phyloP scores from a whole-genome alignment of 176 grass and related monocot genomes.

The barley (Hordeum vulgare) region MorexV3_pseudomolecules_assembly NC_058519.1:9554709-9555208 shows the following conservation, averaged over 20 bases:
- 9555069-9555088: constrained; percentile 5
- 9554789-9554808: constrained; percentile 85
- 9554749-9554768: constrained; percentile 93
- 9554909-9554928: background rate
- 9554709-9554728: constrained; percentile 1
- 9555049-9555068: background rate
- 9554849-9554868: background rate
- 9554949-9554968: background rate
- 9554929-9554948: background rate
- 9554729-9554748: background rate
- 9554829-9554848: background rate
- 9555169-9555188: background rate
- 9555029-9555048: background rate
- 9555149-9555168: background rate
- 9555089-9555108: background rate
- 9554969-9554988: background rate
- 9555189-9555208: background rate
- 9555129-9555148: background rate
- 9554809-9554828: constrained; percentile 33
- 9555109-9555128: background rate
- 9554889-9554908: background rate
- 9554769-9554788: constrained; percentile 79
- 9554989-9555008: background rate
- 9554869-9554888: background rate
- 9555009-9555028: background rate